phyloP scores from a whole-genome alignment of 148 eudicot species.

The Mesembryanthemum crystallinum region DNA sequence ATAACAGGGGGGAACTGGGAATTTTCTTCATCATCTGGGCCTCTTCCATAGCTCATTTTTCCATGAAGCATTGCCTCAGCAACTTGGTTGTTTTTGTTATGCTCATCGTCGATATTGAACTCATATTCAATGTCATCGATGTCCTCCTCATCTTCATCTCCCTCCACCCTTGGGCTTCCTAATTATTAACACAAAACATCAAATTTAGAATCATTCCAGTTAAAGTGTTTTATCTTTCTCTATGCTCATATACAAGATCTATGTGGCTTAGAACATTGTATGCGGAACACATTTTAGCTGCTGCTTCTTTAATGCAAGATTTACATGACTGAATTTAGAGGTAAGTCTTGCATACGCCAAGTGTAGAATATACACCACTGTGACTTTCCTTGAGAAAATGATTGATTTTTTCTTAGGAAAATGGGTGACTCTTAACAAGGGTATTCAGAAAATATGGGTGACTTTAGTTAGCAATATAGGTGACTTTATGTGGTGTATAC shows the following conservation, averaged over 20 bases:
- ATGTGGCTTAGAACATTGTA: not conserved
- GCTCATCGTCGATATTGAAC: constrained; percentile 73
- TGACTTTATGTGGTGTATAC: too few species aligned
- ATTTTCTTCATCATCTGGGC: constrained; percentile 74
- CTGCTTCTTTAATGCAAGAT: not conserved
- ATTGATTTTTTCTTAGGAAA: too few species aligned
- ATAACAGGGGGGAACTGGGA: constrained; percentile 74
- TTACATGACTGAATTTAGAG: not conserved
- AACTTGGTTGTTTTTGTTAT: constrained; percentile 61
- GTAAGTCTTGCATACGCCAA: too few species aligned
- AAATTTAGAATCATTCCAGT: not conserved
- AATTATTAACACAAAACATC: not conserved
- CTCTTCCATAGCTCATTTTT: constrained; percentile 97
- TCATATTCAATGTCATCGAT: constrained; percentile 91
- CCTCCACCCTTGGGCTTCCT: constrained; percentile 99
- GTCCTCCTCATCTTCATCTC: constrained; percentile 97
- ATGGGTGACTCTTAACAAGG: too few species aligned
- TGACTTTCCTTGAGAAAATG: too few species aligned
- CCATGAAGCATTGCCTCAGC: constrained; percentile 97
- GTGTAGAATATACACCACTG: too few species aligned
- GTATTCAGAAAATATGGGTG: too few species aligned
- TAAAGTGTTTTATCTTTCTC: too few species aligned
- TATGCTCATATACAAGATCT: too few species aligned
- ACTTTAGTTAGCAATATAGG: too few species aligned
- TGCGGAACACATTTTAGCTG: not conserved